A percentile compares a stretch with the other conserved stretches of the same genome.
Evolutionary conservation across 2,329 filamentous ascomycete species (phyloP).

Genomic region (Neonectria punicea): DNA sequence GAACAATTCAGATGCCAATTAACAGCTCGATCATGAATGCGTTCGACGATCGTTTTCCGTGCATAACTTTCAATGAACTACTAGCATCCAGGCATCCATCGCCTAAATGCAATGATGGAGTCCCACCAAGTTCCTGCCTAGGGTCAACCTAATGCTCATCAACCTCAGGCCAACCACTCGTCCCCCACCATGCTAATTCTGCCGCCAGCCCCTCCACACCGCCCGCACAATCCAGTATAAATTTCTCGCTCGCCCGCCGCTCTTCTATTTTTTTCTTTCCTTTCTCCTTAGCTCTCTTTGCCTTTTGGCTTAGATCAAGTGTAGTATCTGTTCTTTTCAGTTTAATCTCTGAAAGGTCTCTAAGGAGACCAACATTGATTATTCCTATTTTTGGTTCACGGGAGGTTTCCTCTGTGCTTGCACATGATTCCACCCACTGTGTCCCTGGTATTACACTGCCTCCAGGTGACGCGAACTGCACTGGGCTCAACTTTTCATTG

Average conservation of each 20-base stretch:
- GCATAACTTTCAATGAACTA: not conserved
- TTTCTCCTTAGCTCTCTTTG: conserved; percentile 57
- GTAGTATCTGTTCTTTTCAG: conserved; percentile 98
- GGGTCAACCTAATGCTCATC: not conserved
- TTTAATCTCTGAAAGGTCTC: conserved; percentile 93
- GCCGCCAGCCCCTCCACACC: conserved; percentile 42
- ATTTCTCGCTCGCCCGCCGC: conserved; percentile 13
- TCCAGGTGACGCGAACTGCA: conserved; percentile 52
- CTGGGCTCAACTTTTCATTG: conserved; percentile 49
- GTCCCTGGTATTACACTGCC: conserved; percentile 56
- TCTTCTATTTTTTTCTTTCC: conserved; percentile 39
- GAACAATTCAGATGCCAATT: not conserved
- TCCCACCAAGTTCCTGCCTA: not conserved
- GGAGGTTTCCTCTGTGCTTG: conserved; percentile 51
- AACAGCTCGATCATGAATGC: not conserved
- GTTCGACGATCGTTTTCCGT: not conserved
- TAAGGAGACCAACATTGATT: conserved; percentile 80
- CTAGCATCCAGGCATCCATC: not conserved
- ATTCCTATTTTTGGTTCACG: conserved; percentile 69
- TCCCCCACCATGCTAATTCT: conserved; percentile 35
- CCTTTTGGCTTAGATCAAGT: conserved; percentile 87
- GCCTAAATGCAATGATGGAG: not conserved
- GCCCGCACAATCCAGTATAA: conserved; percentile 38
- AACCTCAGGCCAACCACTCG: conserved; percentile 9
- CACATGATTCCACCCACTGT: conserved; percentile 50